These are phyloP conservation scores for Thamnidium elegans DNA, from an alignment of 192 early-diverging fungal genomes.

Conservation along the genomic window DNA sequence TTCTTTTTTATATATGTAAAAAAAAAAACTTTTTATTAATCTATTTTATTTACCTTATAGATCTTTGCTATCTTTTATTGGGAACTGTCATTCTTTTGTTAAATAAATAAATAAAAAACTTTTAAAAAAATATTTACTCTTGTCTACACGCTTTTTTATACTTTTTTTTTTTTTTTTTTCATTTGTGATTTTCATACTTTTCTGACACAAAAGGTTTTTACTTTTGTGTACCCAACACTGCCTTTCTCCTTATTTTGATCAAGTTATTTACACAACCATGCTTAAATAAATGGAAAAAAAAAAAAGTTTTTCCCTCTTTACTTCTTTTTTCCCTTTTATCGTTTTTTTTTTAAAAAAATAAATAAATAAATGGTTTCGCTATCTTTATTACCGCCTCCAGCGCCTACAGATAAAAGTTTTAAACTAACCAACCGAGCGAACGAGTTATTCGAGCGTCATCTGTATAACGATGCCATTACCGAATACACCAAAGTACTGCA, in stretches of 20 bases:
- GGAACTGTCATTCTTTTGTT: neutral
- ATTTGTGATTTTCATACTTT: neutral
- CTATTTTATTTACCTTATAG: neutral
- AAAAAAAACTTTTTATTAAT: neutral
- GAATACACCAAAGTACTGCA: conserved; percentile 39
- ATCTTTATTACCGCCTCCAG: conserved; percentile 13
- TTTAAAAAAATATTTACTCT: neutral
- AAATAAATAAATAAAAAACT: neutral
- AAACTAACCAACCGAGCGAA: conserved; percentile 42
- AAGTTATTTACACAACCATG: neutral
- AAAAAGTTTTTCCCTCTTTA: neutral
- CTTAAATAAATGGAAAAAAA: too few relatives aligned
- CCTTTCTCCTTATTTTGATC: conserved; percentile 8
- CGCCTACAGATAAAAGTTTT: conserved; percentile 31
- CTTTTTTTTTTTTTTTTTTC: neutral
- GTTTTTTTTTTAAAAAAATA: neutral
- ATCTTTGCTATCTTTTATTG: conserved; percentile 1
- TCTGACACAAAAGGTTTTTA: neutral
- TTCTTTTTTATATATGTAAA: too few relatives aligned
- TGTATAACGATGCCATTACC: conserved; percentile 47
- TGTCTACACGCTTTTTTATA: too few relatives aligned
- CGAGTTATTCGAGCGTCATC: conserved; percentile 50
- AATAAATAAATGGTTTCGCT: neutral
- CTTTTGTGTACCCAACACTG: neutral
- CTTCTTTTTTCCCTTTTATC: neutral